phyloP scores from a whole-genome alignment of 1,139 yeast species.

The Saccharomycopsis crataegensis region DNA sequence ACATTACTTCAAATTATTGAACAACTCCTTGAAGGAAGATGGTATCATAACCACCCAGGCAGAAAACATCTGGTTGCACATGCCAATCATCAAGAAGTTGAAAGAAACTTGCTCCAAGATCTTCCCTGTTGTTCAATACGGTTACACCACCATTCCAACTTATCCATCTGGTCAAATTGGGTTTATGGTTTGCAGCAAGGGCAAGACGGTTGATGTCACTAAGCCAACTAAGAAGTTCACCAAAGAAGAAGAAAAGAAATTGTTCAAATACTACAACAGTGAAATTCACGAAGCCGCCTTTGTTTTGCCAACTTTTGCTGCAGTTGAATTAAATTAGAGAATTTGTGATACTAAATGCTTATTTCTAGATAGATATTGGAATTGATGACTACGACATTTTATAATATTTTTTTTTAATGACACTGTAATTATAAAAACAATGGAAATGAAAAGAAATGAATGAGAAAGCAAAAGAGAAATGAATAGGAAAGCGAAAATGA shows the following conservation, averaged over 20 bases:
- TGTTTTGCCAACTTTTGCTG: slow-evolving; percentile 83
- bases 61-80: slow-evolving; percentile 87
- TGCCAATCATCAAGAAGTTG: slow-evolving; percentile 55
- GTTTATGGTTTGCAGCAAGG: slow-evolving; percentile 72
- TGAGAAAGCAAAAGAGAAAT: too few species aligned
- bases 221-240: slow-evolving; percentile 49
- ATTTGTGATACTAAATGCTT: neutral
- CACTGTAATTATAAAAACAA: neutral
- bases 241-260: slow-evolving; percentile 39
- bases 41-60: slow-evolving; percentile 91
- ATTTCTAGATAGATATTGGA: neutral
- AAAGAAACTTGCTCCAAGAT: slow-evolving; percentile 56
- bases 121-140: slow-evolving; percentile 72
- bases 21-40: slow-evolving; percentile 57
- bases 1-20: slow-evolving; percentile 67
- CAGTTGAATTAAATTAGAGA: neutral
- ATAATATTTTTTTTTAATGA: neutral
- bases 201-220: slow-evolving; percentile 41
- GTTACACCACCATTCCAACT: slow-evolving; percentile 87
- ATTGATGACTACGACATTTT: neutral
- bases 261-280: slow-evolving; percentile 67
- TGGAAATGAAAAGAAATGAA: too few species aligned
- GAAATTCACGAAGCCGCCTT: slow-evolving; percentile 73
- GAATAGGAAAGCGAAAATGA: too few species aligned
- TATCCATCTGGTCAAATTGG: slow-evolving; percentile 97